These are phyloP conservation scores for Colletotrichum sp. DNA, from an alignment of 2,329 filamentous ascomycete species.

Conservation along the genomic window DNA sequence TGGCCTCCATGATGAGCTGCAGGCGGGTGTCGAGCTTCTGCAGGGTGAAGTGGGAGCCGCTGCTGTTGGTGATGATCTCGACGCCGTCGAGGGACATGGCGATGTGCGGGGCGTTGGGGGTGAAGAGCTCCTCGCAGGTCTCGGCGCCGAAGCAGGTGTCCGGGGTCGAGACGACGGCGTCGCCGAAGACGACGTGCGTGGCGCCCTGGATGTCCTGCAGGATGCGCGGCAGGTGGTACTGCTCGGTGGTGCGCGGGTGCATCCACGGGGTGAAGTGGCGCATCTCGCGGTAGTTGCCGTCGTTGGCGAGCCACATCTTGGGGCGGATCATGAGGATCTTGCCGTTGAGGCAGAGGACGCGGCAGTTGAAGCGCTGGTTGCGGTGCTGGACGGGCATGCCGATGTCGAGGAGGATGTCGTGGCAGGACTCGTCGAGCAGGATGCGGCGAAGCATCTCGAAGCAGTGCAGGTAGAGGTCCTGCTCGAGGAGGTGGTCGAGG, in stretches of 20 bases:
- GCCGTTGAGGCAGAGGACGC: conserved; percentile 56
- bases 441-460: conserved; percentile 69
- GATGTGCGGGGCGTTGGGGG: conserved; percentile 45
- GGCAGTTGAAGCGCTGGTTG: conserved; percentile 41
- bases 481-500: conserved; percentile 37
- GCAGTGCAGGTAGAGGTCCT: conserved; percentile 62
- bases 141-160: conserved; percentile 64
- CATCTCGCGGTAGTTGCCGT: conserved; percentile 67
- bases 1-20: conserved; percentile 70
- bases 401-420: conserved; percentile 71
- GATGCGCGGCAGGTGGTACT: conserved; percentile 67
- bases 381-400: conserved; percentile 65
- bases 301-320: conserved; percentile 72
- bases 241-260: conserved; percentile 61
- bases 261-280: conserved; percentile 70
- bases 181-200: conserved; percentile 66
- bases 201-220: conserved; percentile 57
- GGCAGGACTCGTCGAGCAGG: conserved; percentile 60
- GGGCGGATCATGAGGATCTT: conserved; percentile 75
- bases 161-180: conserved; percentile 63
- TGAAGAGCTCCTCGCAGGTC: conserved; percentile 72
- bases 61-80: conserved; percentile 75
- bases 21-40: conserved; percentile 70
- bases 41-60: conserved; percentile 65
- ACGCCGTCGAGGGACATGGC: conserved; percentile 53